Conservation (phyloP, 352 stramenopile genomes). For the Globisporangium canariense region DNA sequence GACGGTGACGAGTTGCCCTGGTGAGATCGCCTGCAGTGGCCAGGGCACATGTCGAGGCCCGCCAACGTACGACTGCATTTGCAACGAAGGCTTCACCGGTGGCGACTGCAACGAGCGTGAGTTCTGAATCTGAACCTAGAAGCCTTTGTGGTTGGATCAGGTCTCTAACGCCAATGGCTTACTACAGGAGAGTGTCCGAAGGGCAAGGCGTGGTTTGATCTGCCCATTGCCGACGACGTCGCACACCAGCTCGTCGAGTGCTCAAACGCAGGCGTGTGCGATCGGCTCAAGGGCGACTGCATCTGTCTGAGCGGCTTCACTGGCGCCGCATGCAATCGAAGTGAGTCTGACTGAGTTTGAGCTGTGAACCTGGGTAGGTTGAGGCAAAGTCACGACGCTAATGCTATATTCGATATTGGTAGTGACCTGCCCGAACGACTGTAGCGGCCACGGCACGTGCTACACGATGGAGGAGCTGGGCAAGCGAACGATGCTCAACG, state of each 20-base stretch:
- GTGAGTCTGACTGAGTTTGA: slow-evolving; percentile 19
- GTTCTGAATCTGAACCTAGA: background rate
- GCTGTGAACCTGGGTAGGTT: too few relatives aligned
- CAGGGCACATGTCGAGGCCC: slow-evolving; percentile 67
- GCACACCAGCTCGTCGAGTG: slow-evolving; percentile 64
- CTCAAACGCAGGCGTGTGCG: slow-evolving; percentile 67
- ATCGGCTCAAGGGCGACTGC: slow-evolving; percentile 69
- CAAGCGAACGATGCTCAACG: slow-evolving; percentile 45
- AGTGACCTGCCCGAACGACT: slow-evolving; percentile 69
- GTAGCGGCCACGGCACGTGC: slow-evolving; percentile 81
- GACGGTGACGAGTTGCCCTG: slow-evolving; percentile 62
- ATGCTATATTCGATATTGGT: background rate
- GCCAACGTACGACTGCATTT: slow-evolving; percentile 77
- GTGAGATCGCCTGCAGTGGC: slow-evolving; percentile 71
- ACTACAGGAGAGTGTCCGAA: slow-evolving; percentile 41
- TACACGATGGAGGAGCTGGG: slow-evolving; percentile 77
- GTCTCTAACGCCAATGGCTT: background rate
- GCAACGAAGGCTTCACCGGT: slow-evolving; percentile 70
- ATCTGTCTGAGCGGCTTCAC: slow-evolving; percentile 61
- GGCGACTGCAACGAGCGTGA: slow-evolving; percentile 67
- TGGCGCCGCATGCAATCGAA: slow-evolving; percentile 65
- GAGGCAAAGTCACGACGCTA: background rate
- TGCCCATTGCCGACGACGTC: slow-evolving; percentile 38
- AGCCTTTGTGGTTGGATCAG: too few relatives aligned
- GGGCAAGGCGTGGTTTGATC: slow-evolving; percentile 69